phyloP scores from a whole-genome alignment of 768 basidiomycete genomes.

The Hypholoma sublateritium region DNA sequence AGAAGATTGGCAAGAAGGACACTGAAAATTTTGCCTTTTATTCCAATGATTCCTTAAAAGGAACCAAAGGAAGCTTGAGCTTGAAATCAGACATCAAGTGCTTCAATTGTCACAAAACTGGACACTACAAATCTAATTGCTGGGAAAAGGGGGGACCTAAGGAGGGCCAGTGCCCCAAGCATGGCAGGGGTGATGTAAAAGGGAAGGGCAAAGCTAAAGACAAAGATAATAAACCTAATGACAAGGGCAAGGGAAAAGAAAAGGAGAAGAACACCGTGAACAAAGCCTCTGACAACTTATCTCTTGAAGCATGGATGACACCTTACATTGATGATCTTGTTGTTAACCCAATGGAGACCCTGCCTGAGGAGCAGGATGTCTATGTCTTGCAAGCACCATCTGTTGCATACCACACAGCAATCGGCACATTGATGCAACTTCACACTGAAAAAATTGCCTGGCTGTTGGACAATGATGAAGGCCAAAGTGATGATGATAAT shows the following conservation, averaged over 20 bases:
- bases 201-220: neutral
- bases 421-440: too few relatives aligned
- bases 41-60: slow-evolving; percentile 8
- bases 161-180: slow-evolving; percentile 27
- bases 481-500: too few relatives aligned
- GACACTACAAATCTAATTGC: slow-evolving; percentile 30
- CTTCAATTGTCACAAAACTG: slow-evolving; percentile 28
- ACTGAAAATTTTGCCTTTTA: slow-evolving; percentile 23
- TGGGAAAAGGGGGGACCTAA: slow-evolving; percentile 36
- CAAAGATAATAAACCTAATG: neutral
- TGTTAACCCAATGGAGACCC: neutral
- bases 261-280: neutral
- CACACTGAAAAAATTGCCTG: too few relatives aligned
- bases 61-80: neutral
- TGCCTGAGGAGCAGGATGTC: too few relatives aligned
- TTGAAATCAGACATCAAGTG: slow-evolving; percentile 15
- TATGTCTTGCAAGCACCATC: neutral
- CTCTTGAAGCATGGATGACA: neutral
- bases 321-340: too few relatives aligned
- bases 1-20: slow-evolving; percentile 15
- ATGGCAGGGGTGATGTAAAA: slow-evolving; percentile 5
- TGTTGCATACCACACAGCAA: neutral
- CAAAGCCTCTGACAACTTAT: neutral
- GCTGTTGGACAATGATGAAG: too few relatives aligned
- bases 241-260: neutral